Conservation (phyloP, 805 yeast species). For the Wickerhamomyces rabaulensis region DNA sequence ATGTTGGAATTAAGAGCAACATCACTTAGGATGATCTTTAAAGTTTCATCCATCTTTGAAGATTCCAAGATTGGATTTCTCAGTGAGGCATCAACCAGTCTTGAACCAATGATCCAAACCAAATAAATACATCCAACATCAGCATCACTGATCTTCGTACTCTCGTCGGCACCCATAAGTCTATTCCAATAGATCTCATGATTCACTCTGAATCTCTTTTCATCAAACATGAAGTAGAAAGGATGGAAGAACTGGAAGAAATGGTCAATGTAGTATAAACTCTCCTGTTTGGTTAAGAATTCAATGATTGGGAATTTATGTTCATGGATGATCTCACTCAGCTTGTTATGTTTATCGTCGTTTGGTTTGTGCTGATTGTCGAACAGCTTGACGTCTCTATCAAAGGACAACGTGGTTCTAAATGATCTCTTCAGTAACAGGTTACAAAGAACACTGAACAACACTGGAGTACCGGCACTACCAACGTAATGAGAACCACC, state of each 20-base stretch:
- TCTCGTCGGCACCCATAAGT: constrained; percentile 1
- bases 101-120: constrained; percentile 31
- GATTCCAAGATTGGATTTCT: constrained; percentile 12
- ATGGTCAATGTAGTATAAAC: constrained; percentile 30
- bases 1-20: constrained; percentile 39
- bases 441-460: constrained; percentile 38
- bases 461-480: constrained; percentile 39
- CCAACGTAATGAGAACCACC: constrained; percentile 47
- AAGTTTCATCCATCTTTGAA: constrained; percentile 33
- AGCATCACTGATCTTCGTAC: constrained; percentile 10
- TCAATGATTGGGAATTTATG: constrained; percentile 35
- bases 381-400: constrained; percentile 22
- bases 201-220: constrained; percentile 26
- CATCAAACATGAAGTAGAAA: constrained; percentile 37
- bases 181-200: constrained; percentile 35
- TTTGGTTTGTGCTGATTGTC: constrained; percentile 11
- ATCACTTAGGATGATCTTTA: constrained; percentile 38
- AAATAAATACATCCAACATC: constrained; percentile 40
- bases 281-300: constrained; percentile 29
- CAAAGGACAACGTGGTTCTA: constrained; percentile 33
- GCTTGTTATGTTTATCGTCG: constrained; percentile 5
- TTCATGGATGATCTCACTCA: constrained; percentile 1
- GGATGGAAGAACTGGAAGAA: constrained; percentile 42
- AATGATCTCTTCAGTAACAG: constrained; percentile 29
- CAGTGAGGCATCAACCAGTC: constrained; percentile 19